Base-by-base conservation (phyloP, 2,329 filamentous ascomycete genomes). In the Trichoderma atrobrunneum region DNA sequence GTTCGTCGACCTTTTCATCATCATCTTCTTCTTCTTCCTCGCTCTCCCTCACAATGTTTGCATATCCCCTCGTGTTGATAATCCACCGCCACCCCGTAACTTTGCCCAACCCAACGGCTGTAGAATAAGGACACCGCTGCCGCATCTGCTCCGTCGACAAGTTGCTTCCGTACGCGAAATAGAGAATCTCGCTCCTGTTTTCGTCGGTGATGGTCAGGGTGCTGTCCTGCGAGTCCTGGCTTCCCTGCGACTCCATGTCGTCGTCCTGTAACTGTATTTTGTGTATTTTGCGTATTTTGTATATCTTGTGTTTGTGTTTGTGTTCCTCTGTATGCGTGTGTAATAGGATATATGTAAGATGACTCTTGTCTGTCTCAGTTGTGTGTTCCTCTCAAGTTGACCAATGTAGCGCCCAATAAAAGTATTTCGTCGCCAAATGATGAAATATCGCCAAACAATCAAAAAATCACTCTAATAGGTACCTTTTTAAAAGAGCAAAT, bases 161-260 rank as follows among this genome's bases (percentile, higher is more conserved):
- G 79, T 93, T 93, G 78, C 87, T 90, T 74, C 91, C 91, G 80
- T 91, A 93, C 76, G 88, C 91, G 78, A 93, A 92, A 83, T 92
- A 92, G 74, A 89, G 79, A 65, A 82, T 76, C 73, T 82, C 81
- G 63, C 78, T 78, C 14, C 78, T 76, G 69, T 79, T 76, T 48
- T 81, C 79, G 36, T 79, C 79, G 71, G 83, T 78, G 21, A 81
- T 54, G 28, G 81, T 82, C 75, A 80, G 78, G 72, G 74, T 74
- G 74, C 79, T 81, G 75, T 79, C 80, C 74, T 82, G 81, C 26
- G 80, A 82, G 70, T 73, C 75, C 69, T 81, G 80, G 75, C 78
- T 79, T 62, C 76, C 78, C 18, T 79, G 77, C 18, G 78, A 77
- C 48, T 74, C 76, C 78, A 81, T 79, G 69, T 32, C 16, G 34